Evolutionary conservation across 306 rosid genomes (phyloP).

Genomic region (Ochetophila trinervis): DNA sequence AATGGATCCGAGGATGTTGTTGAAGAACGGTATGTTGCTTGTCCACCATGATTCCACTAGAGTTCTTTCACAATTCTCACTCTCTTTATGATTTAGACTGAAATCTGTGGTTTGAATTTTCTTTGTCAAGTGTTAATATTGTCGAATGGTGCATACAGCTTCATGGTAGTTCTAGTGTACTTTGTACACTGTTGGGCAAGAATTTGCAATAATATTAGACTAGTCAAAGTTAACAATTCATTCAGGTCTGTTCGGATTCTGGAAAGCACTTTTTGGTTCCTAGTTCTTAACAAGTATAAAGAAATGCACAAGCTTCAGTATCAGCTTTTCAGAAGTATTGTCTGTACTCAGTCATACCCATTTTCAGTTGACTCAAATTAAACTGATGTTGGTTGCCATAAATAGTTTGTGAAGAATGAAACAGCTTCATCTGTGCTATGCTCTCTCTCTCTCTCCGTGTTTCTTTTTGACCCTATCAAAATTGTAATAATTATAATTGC

Average conservation of each 20-base stretch:
- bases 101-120: not conserved
- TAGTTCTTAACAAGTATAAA: too few relatives aligned
- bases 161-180: too few relatives aligned
- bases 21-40: constrained; percentile 29
- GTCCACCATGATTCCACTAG: not conserved
- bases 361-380: not conserved
- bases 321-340: constrained; percentile 5
- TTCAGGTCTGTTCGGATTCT: too few relatives aligned
- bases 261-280: too few relatives aligned
- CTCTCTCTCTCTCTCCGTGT: not conserved
- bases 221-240: too few relatives aligned
- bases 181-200: too few relatives aligned
- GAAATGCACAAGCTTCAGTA: not conserved
- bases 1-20: constrained; percentile 22
- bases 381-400: not conserved
- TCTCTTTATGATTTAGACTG: not conserved
- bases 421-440: not conserved
- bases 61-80: not conserved
- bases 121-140: too few relatives aligned
- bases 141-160: too few relatives aligned
- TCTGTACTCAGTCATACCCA: not conserved
- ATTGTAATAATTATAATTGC: too few relatives aligned
- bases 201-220: too few relatives aligned
- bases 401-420: not conserved
- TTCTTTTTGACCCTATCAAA: not conserved